phyloP scores from a whole-genome alignment of 1,139 yeast genomes.

The Suhomyces anneliseae region DNA sequence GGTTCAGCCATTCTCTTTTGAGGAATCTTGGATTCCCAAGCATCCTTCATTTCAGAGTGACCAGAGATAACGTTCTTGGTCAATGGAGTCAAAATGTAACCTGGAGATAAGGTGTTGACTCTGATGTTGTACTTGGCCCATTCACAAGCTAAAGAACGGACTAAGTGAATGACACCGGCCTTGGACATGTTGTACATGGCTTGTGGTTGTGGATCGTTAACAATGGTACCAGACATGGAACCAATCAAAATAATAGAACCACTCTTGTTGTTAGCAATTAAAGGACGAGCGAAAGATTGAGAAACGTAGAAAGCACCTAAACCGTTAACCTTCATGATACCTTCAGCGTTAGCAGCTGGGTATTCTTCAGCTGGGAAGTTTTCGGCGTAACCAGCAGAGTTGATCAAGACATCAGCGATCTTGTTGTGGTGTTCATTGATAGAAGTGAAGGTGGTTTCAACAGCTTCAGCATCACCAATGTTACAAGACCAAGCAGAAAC shows the following conservation, averaged over 20 bases:
- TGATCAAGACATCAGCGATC: slow-evolving; percentile 64
- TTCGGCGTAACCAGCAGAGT: slow-evolving; percentile 85
- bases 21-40: slow-evolving; percentile 50
- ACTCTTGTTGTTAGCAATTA: slow-evolving; percentile 55
- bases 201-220: slow-evolving; percentile 53
- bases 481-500: slow-evolving; percentile 77
- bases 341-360: slow-evolving; percentile 70
- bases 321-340: slow-evolving; percentile 68
- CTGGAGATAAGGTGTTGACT: slow-evolving; percentile 49
- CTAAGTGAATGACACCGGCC: slow-evolving; percentile 52
- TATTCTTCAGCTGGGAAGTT: slow-evolving; percentile 76
- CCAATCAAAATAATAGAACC: slow-evolving; percentile 50
- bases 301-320: slow-evolving; percentile 73
- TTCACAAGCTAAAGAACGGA: slow-evolving; percentile 50
- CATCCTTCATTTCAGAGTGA: slow-evolving; percentile 47
- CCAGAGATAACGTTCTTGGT: slow-evolving; percentile 48
- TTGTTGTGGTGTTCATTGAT: slow-evolving; percentile 59
- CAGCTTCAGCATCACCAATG: slow-evolving; percentile 65
- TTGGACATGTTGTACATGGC: slow-evolving; percentile 53
- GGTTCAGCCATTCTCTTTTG: slow-evolving; percentile 55
- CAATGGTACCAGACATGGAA: slow-evolving; percentile 51
- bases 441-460: slow-evolving; percentile 51
- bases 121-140: slow-evolving; percentile 54
- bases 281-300: slow-evolving; percentile 63
- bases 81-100: slow-evolving; percentile 51